These are phyloP conservation scores for Gymnopus androsaceus DNA, from an alignment of 1,284 basidiomycete species.

Conservation along the genomic window DNA sequence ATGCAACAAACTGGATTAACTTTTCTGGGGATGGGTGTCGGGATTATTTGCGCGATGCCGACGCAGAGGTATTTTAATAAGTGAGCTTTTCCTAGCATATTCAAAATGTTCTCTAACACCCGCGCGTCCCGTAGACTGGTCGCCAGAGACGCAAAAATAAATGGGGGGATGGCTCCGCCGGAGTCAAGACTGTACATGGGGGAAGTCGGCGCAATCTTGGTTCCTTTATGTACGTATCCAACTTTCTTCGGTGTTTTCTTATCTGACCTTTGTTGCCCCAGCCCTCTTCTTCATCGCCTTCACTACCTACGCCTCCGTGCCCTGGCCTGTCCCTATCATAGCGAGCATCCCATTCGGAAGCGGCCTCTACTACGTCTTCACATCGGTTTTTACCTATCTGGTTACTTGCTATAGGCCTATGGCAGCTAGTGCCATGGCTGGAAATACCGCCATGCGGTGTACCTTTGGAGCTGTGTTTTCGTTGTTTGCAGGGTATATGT, in stretches of 20 bases:
- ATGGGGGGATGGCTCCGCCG: slow-evolving; percentile 36
- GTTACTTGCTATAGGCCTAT: slow-evolving; percentile 48
- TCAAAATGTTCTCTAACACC: not conserved
- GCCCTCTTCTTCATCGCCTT: slow-evolving; percentile 36
- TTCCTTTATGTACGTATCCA: slow-evolving; percentile 53
- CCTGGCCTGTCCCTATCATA: slow-evolving; percentile 47
- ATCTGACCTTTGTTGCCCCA: not conserved
- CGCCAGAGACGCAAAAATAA: slow-evolving; percentile 38
- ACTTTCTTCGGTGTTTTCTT: not conserved
- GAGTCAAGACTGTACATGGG: slow-evolving; percentile 13
- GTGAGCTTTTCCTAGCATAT: slow-evolving; percentile 28
- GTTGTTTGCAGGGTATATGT: slow-evolving; percentile 35
- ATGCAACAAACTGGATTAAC: slow-evolving; percentile 62
- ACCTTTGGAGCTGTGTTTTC: slow-evolving; percentile 50
- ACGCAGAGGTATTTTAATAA: slow-evolving; percentile 68
- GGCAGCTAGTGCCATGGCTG: slow-evolving; percentile 49
- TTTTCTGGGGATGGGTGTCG: slow-evolving; percentile 75
- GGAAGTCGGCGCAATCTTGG: slow-evolving; percentile 41
- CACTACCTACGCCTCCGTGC: slow-evolving; percentile 43
- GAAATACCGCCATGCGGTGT: slow-evolving; percentile 47
- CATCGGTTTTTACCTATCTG: slow-evolving; percentile 42
- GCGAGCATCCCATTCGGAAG: slow-evolving; percentile 35
- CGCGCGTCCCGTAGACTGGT: no score
- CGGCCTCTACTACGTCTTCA: slow-evolving; percentile 40
- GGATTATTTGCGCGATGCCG: slow-evolving; percentile 57